Base-by-base conservation (phyloP, 2,329 filamentous ascomycete species). In the Neoscytalidium dimidiatum region DNA sequence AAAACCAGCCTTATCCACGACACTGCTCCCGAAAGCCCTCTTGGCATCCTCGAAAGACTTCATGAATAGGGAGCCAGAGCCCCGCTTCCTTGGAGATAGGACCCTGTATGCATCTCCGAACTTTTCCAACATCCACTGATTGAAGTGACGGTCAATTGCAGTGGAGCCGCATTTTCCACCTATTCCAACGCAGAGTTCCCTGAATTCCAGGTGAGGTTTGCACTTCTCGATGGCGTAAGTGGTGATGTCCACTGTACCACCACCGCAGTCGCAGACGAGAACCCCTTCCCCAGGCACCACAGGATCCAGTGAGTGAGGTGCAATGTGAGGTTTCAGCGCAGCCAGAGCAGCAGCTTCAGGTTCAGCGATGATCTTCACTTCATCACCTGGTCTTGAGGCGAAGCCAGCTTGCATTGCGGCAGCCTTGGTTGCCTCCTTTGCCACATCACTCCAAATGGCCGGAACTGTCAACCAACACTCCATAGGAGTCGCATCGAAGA, bases 41-140 rank as follows among this genome's bases (percentile, higher is more conserved):
- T 79, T 79, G 44, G 69, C 23, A 0, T 65, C 48, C 51, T 79
- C 76, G 43, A 78, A 79, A 2, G 68, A 66, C 19, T 70, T 70
- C 76, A 78, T 79, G 46, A 78, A 75, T 6, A 65, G 29, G 46
- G 73, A 76, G 13, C 75, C 74, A 1, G 73, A 68, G 1, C 72
- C 71, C 19, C 67, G 74, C 53, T 71, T 68, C 35, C 70, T 67
- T 1, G 65, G 23, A 1, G 67, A 62, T 13, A 79, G 49, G 5
- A 53, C 28, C 6, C 70, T 67, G 66, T 77, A 79, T 0, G 69
- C 69, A 3, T 52, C 28, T 0, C 74, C 75, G 64, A 76, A 78
- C 1, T 61, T 69, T 7, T 67, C 21, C 2, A 66, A 64, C 71
- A 78, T 74, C 57, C 71, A 70, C 11, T 68, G 52, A 48, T 77